Evolutionary conservation across 106 monocot genomes (phyloP).

Genomic region (Allium cepa): DNA sequence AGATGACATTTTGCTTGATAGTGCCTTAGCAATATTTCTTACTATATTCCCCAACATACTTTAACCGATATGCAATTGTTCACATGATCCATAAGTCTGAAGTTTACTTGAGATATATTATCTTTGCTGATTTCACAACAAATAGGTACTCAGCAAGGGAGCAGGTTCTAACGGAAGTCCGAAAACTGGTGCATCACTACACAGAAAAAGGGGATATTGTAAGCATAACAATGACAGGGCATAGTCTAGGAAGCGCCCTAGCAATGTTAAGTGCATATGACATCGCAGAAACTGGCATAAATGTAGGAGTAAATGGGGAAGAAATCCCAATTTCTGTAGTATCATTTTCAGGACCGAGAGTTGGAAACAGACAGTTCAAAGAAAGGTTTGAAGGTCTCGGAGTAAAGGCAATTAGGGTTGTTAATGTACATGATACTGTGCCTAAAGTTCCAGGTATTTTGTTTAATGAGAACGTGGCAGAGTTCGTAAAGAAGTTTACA

Average conservation of each 20-base stretch:
- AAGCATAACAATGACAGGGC: slow-evolving; percentile 68
- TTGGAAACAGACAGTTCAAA: slow-evolving; percentile 70
- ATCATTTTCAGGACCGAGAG: slow-evolving; percentile 80
- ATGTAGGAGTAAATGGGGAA: slow-evolving; percentile 3
- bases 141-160: slow-evolving; percentile 19
- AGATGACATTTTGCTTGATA: background rate
- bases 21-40: background rate
- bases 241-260: slow-evolving; percentile 89
- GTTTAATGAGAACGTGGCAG: slow-evolving; percentile 45
- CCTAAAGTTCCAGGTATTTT: slow-evolving; percentile 78
- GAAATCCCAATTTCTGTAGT: slow-evolving; percentile 28
- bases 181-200: slow-evolving; percentile 37
- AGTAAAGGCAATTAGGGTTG: slow-evolving; percentile 59
- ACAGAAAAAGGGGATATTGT: slow-evolving; percentile 34
- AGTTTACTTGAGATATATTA: background rate
- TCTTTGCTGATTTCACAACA: background rate
- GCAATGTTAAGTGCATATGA: slow-evolving; percentile 84
- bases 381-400: slow-evolving; percentile 47
- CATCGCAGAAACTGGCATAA: slow-evolving; percentile 42
- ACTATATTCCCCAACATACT: background rate
- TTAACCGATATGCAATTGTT: background rate
- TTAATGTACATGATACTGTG: slow-evolving; percentile 82
- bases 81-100: background rate
- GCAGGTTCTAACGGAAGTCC: slow-evolving; percentile 62
- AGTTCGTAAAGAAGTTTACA: slow-evolving; percentile 15